Conservation (phyloP, 257 asterid genomes). For the Solanum tarijense region DNA sequence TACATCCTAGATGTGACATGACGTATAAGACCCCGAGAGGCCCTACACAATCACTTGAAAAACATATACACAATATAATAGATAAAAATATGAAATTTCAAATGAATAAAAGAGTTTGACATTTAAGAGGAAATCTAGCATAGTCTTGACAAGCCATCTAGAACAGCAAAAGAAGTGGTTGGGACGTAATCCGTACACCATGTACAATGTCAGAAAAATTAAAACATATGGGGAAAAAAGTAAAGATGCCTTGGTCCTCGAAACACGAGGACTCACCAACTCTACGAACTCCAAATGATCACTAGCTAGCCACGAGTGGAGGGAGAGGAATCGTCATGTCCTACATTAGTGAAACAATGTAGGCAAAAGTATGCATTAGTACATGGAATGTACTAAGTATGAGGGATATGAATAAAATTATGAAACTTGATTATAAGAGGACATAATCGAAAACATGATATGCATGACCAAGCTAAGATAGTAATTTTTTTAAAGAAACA, state of each 20-base stretch:
- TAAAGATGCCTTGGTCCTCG: not conserved
- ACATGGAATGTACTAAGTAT: not conserved
- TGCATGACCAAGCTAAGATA: not conserved
- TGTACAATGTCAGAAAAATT: not conserved
- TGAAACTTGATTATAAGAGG: not conserved
- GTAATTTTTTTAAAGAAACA: not conserved
- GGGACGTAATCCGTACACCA: not conserved
- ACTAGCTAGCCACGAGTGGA: not conserved
- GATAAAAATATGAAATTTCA: no score
- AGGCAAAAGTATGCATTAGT: not conserved
- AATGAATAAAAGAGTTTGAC: no score
- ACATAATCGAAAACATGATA: not conserved
- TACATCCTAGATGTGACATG: no score
- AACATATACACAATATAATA: no score
- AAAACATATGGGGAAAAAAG: not conserved
- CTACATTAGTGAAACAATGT: not conserved
- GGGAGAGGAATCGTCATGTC: not conserved
- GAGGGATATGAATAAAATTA: not conserved
- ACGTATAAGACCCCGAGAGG: no score
- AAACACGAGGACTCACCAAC: not conserved
- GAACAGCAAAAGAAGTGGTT: not conserved
- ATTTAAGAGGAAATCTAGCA: not conserved
- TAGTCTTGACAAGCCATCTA: not conserved
- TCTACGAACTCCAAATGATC: not conserved
- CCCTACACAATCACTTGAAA: no score